These are phyloP conservation scores for Neurospora sp. DNA, from an alignment of 495 filamentous ascomycete genomes.

Conservation along the genomic window DNA sequence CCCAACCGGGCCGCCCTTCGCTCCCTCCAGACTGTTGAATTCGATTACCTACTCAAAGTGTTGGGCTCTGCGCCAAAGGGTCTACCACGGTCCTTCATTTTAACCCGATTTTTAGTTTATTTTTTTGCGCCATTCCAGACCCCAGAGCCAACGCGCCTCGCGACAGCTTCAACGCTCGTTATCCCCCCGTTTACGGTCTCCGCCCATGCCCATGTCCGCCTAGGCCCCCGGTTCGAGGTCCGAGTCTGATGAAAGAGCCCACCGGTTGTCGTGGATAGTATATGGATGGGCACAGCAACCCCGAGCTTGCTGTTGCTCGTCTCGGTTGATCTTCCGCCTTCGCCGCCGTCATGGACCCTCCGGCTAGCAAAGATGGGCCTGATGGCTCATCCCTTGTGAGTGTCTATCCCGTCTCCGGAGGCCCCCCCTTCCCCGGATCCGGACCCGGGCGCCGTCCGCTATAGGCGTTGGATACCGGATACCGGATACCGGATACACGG, in stretches of 20 bases:
- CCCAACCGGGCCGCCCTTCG: neutral
- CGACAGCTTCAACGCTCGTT: neutral
- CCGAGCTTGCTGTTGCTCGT: constrained; percentile 17
- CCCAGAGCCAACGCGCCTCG: neutral
- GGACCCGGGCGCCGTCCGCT: neutral
- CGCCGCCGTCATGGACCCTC: constrained; percentile 30
- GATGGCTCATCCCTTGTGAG: constrained; percentile 54
- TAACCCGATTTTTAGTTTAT: neutral
- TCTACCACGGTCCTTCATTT: neutral
- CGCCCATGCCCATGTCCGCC: constrained; percentile 1
- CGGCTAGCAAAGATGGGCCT: constrained; percentile 28
- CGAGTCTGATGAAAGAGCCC: constrained; percentile 14
- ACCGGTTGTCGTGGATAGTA: constrained; percentile 16
- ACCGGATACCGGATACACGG: neutral
- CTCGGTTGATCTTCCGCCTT: constrained; percentile 10
- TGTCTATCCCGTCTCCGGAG: neutral
- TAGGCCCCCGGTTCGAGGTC: neutral
- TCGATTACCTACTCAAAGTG: neutral
- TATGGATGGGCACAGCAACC: constrained; percentile 16
- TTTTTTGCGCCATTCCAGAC: neutral
- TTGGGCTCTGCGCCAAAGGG: neutral
- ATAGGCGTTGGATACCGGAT: neutral
- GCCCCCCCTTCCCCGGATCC: neutral
- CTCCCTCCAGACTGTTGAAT: neutral
- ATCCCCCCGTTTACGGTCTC: neutral